Base-by-base conservation (phyloP, 768 basidiomycete genomes). In the Mycena albidolilacea region DNA sequence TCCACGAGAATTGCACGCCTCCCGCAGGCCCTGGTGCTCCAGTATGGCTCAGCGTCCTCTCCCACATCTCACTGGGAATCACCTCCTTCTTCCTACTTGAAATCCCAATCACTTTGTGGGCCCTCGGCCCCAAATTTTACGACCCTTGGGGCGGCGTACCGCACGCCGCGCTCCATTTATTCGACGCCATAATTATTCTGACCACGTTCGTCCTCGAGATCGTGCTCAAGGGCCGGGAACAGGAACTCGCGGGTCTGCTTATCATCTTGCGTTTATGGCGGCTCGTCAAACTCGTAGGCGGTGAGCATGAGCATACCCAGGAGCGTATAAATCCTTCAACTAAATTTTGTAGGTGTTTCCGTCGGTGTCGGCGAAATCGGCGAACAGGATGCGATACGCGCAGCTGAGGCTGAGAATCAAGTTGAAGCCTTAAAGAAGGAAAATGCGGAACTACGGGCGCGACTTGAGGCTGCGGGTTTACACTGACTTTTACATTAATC, bases 221-320 rank as follows among this genome's bases (percentile, higher is more conserved):
- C 8, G 85, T 88, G 10, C 83, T 96, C 15, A 87, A 86, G 76
- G 94, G 95, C 3, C 86, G 83, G 64, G 92, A 93, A 78, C 83
- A 90, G 71, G 93, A 96, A 77, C 86, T 95, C 23, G 92, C 91
- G 1, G 88, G 87, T 7, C 82, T 96, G 35, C 87, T 96, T 43
- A 86, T 96, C 52, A 82, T 93, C 21, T 83, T 96, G 38, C 94
- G 95, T 81, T 80, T 96, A 15, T 95, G 95, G 95, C 87, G 95
- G 35, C 83, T 96, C 41, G 88, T 95, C 35, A 94, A 95, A 78
- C 84, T 96, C 14, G 90, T 94, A 43, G 83, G 84, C 81, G 84
- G 85, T 88, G 55, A 76, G 78, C n/a, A 43, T 12, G 35, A 58
- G 10, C 43, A 15, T 59, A 11, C 7, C n/a, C 21, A 57, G 17